Conservation (phyloP, 441 rosid genomes). For the California macrophylla region DNA sequence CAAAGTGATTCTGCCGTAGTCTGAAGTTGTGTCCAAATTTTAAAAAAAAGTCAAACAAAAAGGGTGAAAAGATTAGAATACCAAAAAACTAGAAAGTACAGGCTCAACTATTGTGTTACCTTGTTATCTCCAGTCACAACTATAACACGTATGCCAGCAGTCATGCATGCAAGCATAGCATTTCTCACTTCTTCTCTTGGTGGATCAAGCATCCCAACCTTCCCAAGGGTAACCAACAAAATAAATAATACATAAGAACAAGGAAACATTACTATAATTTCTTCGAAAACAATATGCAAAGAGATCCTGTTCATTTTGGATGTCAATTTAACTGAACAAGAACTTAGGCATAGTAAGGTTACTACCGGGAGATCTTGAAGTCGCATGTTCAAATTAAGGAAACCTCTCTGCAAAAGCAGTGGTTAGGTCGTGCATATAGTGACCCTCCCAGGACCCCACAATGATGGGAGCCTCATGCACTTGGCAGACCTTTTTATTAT, state of each 20-base stretch:
- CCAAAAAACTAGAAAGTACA: conserved; percentile 13
- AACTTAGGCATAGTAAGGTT: background rate
- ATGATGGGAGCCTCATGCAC: background rate
- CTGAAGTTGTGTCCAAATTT: conserved; percentile 42
- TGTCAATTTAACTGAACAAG: background rate
- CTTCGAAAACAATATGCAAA: background rate
- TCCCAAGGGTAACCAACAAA: conserved; percentile 16
- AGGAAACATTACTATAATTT: background rate
- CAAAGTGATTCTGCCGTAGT: conserved; percentile 96
- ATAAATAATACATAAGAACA: conserved; percentile 7
- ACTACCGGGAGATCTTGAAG: background rate
- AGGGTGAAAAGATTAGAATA: conserved; percentile 11
- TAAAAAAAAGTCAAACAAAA: conserved; percentile 18
- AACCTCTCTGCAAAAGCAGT: background rate
- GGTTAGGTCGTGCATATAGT: background rate
- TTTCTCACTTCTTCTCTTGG: conserved; percentile 93
- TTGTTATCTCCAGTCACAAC: conserved; percentile 98
- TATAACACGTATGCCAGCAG: conserved; percentile 98
- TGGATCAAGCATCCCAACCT: conserved; percentile 99
- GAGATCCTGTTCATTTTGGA: background rate
- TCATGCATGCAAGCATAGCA: conserved; percentile 94
- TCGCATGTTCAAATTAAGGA: background rate
- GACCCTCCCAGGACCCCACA: background rate
- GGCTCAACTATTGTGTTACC: conserved; percentile 36
- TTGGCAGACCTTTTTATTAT: background rate